Percentiles rank a stretch among this genome's conserved stretches.
Conservation (phyloP, 176 grass and related monocot genomes). For the Thinopyrum elongatum region DNA sequence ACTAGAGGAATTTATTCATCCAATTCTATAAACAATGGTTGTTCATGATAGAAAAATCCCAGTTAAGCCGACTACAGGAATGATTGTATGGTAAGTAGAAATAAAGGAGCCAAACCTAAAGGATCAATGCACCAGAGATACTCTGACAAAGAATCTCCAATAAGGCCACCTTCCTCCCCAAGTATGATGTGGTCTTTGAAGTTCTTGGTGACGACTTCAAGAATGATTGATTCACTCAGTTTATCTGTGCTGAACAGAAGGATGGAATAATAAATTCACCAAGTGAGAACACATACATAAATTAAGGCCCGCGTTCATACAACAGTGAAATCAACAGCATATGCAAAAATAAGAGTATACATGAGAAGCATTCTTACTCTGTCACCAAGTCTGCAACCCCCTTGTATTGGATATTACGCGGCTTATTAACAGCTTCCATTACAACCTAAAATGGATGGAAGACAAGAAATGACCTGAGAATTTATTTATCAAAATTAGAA, state of each 20-base stretch:
- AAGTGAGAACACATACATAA: neutral
- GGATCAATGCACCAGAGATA: conserved; percentile 99
- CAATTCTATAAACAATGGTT: neutral
- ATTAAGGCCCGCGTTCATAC: neutral
- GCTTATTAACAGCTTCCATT: conserved; percentile 95
- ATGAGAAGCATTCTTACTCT: conserved; percentile 64
- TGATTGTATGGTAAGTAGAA: conserved; percentile 1
- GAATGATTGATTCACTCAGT: conserved; percentile 79
- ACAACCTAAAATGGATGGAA: conserved; percentile 55
- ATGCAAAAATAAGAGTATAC: neutral
- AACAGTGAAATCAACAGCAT: neutral
- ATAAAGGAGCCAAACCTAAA: conserved; percentile 66
- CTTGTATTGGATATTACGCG: conserved; percentile 87
- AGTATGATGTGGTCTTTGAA: conserved; percentile 97
- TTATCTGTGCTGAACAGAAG: conserved; percentile 90
- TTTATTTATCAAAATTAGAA: neutral
- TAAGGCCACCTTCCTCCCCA: conserved; percentile 95
- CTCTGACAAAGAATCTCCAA: conserved; percentile 81
- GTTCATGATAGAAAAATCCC: neutral
- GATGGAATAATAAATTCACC: conserved; percentile 19
- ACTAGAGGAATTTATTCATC: neutral
- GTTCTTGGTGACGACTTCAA: conserved; percentile 81
- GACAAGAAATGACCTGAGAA: neutral
- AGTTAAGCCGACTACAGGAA: neutral
- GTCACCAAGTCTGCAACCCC: conserved; percentile 92